Evolutionary conservation across 768 basidiomycete genomes (phyloP).

Genomic region (Auriculariales sp.): DNA sequence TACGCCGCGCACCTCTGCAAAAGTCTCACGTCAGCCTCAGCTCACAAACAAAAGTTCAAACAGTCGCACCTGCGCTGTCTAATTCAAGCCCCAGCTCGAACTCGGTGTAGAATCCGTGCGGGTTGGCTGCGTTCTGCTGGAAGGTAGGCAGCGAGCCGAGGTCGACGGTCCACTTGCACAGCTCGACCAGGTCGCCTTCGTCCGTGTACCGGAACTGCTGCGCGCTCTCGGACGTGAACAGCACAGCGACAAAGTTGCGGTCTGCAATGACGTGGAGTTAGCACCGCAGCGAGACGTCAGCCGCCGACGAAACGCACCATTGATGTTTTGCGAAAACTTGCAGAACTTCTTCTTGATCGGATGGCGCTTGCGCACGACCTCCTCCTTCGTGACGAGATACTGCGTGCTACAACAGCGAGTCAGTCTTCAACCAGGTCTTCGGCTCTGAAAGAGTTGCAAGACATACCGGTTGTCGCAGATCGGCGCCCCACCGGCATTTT

Average conservation of each 20-base stretch:
- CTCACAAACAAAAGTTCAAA: neutral
- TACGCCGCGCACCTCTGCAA: conserved; percentile 60
- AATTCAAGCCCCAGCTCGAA: conserved; percentile 75
- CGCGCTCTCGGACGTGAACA: conserved; percentile 67
- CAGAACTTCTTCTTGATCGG: conserved; percentile 72
- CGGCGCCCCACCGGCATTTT: conserved; percentile 58
- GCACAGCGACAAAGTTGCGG: conserved; percentile 64
- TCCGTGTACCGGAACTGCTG: conserved; percentile 72
- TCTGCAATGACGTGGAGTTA: conserved; percentile 31
- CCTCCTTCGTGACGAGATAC: conserved; percentile 77
- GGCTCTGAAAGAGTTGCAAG: neutral
- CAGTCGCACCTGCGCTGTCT: conserved; percentile 40
- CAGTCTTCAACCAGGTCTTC: too few relatives aligned
- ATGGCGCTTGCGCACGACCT: conserved; percentile 34
- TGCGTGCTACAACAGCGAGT: conserved; percentile 71
- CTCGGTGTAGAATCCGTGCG: conserved; percentile 68
- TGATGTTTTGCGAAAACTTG: conserved; percentile 35
- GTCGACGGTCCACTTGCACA: conserved; percentile 84
- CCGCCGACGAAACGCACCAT: conserved; percentile 22
- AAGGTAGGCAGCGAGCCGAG: conserved; percentile 65
- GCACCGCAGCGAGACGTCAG: conserved; percentile 22
- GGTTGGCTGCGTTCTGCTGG: conserved; percentile 49
- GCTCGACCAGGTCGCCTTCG: conserved; percentile 60
- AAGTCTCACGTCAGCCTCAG: neutral
- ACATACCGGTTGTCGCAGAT: conserved; percentile 76